A percentile compares a stretch with the other conserved stretches of the same genome.
Evolutionary conservation across 2,329 filamentous ascomycete species (phyloP).

Genomic region (Aspergillus cejpii): DNA sequence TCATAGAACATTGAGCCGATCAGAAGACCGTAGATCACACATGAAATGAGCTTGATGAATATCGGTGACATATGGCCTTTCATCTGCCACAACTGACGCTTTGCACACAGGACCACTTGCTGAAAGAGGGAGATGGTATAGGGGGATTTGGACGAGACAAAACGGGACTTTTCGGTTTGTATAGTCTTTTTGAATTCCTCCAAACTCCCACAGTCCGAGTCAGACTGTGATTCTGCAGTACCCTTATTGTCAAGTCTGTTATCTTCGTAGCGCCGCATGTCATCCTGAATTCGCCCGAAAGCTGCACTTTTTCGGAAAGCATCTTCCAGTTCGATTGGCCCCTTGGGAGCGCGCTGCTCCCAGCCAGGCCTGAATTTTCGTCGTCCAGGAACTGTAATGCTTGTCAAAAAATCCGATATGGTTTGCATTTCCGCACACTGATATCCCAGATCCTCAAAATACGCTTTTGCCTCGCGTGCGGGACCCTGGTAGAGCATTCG

Average conservation of each 20-base stretch:
- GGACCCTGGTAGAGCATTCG: slow-evolving; percentile 58
- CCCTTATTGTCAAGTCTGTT: slow-evolving; percentile 26
- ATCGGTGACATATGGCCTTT: slow-evolving; percentile 63
- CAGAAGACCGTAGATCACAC: slow-evolving; percentile 62
- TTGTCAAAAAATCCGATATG: slow-evolving; percentile 65
- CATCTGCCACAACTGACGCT: slow-evolving; percentile 68
- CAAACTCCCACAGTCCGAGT: slow-evolving; percentile 23
- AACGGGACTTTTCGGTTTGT: slow-evolving; percentile 47
- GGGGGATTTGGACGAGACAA: slow-evolving; percentile 57
- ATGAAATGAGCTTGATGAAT: slow-evolving; percentile 67
- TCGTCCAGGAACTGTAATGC: slow-evolving; percentile 62
- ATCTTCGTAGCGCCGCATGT: slow-evolving; percentile 54
- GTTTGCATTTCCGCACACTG: slow-evolving; percentile 54
- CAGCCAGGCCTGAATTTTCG: slow-evolving; percentile 57
- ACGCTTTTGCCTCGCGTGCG: slow-evolving; percentile 50
- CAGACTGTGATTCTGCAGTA: slow-evolving; percentile 45
- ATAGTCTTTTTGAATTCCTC: slow-evolving; percentile 55
- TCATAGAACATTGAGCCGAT: slow-evolving; percentile 69
- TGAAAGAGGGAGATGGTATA: slow-evolving; percentile 67
- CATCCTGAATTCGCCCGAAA: slow-evolving; percentile 52
- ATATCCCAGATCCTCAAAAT: slow-evolving; percentile 59
- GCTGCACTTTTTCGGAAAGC: slow-evolving; percentile 56
- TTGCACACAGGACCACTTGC: slow-evolving; percentile 54
- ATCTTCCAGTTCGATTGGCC: slow-evolving; percentile 58
- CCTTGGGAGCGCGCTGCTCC: slow-evolving; percentile 57